Evolutionary conservation across 2,329 filamentous ascomycete species (phyloP).

Genomic region (Ceratocystis smalleyi): DNA sequence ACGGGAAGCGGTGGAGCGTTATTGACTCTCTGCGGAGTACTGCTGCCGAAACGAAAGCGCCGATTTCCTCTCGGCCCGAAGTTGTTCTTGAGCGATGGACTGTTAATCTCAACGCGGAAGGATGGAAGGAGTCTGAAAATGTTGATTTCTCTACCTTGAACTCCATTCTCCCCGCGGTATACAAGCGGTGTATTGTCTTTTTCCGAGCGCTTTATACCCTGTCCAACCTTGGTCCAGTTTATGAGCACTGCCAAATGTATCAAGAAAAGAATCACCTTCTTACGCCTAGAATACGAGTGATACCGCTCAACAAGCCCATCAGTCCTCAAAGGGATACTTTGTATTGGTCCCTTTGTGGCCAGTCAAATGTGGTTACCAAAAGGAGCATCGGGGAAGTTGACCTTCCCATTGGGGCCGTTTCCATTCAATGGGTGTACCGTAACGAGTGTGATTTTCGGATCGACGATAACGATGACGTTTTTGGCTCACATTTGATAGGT

Average conservation of each 20-base stretch:
- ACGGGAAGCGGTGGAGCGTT: slow-evolving; percentile 87
- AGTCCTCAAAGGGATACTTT: slow-evolving; percentile 42
- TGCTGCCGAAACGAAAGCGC: slow-evolving; percentile 22
- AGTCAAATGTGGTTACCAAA: slow-evolving; percentile 50
- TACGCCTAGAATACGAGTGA: slow-evolving; percentile 65
- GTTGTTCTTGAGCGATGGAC: slow-evolving; percentile 85
- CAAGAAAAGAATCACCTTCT: slow-evolving; percentile 28
- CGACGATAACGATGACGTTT: slow-evolving; percentile 74
- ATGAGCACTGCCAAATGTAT: slow-evolving; percentile 52
- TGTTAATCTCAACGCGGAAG: slow-evolving; percentile 28
- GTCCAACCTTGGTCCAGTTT: slow-evolving; percentile 37
- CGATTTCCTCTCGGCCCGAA: slow-evolving; percentile 42
- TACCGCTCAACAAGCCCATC: slow-evolving; percentile 26
- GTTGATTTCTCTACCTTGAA: slow-evolving; percentile 41
- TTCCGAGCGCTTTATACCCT: slow-evolving; percentile 66
- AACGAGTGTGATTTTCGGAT: slow-evolving; percentile 81
- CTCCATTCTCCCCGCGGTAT: slow-evolving; percentile 61
- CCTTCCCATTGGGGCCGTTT: slow-evolving; percentile 71
- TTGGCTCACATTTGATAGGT: slow-evolving; percentile 88
- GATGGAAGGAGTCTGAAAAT: slow-evolving; percentile 29
- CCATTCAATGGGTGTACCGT: slow-evolving; percentile 68
- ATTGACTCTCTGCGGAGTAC: slow-evolving; percentile 61
- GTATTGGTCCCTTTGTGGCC: slow-evolving; percentile 52
- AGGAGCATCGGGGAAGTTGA: slow-evolving; percentile 74
- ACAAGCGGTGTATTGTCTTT: slow-evolving; percentile 93